These are phyloP conservation scores for Cyclotella distinguenda DNA, from an alignment of 108 stramenopile species.

Conservation along the genomic window DNA sequence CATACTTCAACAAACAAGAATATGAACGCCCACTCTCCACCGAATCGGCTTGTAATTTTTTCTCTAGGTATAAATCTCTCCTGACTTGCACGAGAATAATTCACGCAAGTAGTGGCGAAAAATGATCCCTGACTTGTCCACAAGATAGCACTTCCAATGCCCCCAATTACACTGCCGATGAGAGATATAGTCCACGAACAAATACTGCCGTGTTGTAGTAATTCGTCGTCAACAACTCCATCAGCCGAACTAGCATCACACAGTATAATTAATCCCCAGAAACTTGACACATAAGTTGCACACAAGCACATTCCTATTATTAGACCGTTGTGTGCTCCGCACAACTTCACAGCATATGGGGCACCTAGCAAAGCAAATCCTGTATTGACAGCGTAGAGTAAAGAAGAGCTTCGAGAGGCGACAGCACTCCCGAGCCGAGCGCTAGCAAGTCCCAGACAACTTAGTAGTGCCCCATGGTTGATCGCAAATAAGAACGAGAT, in stretches of 20 bases:
- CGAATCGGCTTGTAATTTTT: conserved; percentile 58
- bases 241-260: not conserved
- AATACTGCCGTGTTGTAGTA: not conserved
- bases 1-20: conserved; percentile 71
- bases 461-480: conserved; percentile 62
- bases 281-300: conserved; percentile 68
- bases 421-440: conserved; percentile 61
- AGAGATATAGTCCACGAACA: conserved; percentile 28
- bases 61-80: conserved; percentile 14
- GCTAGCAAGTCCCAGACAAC: conserved; percentile 61
- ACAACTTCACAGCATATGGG: conserved; percentile 48
- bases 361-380: conserved; percentile 68
- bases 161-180: conserved; percentile 67
- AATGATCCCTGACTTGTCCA: conserved; percentile 86
- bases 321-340: conserved; percentile 59
- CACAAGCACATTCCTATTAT: conserved; percentile 69
- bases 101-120: conserved; percentile 59
- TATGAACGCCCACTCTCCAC: conserved; percentile 74
- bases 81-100: conserved; percentile 45
- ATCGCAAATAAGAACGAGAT: conserved; percentile 66
- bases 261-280: conserved; percentile 47
- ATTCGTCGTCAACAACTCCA: conserved; percentile 6
- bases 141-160: conserved; percentile 72
- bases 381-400: conserved; percentile 72
- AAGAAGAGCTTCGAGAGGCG: conserved; percentile 53